phyloP scores from a whole-genome alignment of 2,329 filamentous ascomycete genomes.

The Lasiodiplodia hormozganensis region DNA sequence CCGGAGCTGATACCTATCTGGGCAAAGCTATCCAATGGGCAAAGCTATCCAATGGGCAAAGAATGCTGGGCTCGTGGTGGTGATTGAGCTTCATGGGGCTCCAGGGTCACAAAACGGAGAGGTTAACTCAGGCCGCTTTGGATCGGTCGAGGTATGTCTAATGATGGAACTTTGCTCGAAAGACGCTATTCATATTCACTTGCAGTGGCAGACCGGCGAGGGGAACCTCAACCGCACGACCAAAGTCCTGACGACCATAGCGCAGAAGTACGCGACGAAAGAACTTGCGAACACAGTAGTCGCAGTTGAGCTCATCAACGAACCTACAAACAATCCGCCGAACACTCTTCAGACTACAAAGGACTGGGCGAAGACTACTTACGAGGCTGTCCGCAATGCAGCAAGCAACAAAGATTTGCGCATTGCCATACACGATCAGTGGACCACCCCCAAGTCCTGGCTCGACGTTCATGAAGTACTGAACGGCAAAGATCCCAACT shows the following conservation, averaged over 20 bases:
- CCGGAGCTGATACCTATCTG: slow-evolving; percentile 56
- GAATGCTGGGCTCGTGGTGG: slow-evolving; percentile 53
- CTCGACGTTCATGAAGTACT: slow-evolving; percentile 42
- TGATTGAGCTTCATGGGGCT: slow-evolving; percentile 60
- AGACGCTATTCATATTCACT: not conserved
- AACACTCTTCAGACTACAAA: slow-evolving; percentile 45
- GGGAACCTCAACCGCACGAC: slow-evolving; percentile 50
- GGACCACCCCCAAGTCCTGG: slow-evolving; percentile 65
- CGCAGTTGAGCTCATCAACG: slow-evolving; percentile 54
- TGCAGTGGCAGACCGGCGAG: slow-evolving; percentile 40
- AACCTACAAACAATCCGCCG: slow-evolving; percentile 55
- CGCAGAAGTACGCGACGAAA: slow-evolving; percentile 48
- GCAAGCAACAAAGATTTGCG: slow-evolving; percentile 58
- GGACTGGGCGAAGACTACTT: slow-evolving; percentile 47
- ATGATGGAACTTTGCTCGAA: not conserved
- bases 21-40: slow-evolving; percentile 59
- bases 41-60: slow-evolving; percentile 57
- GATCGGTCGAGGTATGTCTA: slow-evolving; percentile 14
- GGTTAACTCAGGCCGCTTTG: slow-evolving; percentile 43
- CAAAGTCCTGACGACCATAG: slow-evolving; percentile 48
- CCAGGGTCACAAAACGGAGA: slow-evolving; percentile 64
- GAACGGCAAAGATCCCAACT: slow-evolving; percentile 61
- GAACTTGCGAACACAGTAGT: slow-evolving; percentile 52
- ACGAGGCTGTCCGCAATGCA: slow-evolving; percentile 59
- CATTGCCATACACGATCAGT: slow-evolving; percentile 58